These are phyloP conservation scores for Botrytis squamosa DNA, from an alignment of 2,329 filamentous ascomycete species.

Conservation along the genomic window DNA sequence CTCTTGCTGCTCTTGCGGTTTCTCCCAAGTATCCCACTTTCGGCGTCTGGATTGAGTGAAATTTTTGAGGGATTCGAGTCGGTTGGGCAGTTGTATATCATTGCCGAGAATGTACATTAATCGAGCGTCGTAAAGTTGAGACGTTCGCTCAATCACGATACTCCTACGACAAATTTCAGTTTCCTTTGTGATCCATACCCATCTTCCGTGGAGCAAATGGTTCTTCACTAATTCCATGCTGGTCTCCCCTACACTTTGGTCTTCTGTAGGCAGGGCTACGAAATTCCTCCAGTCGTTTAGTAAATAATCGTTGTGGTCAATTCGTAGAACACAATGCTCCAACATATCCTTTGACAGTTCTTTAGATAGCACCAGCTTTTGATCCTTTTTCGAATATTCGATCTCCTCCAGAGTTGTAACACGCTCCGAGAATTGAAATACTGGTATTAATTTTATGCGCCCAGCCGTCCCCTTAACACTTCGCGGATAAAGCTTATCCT, in stretches of 20 bases:
- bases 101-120: neutral
- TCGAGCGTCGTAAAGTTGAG: slow-evolving; percentile 1
- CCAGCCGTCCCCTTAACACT: neutral
- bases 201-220: slow-evolving; percentile 15
- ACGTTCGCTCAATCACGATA: slow-evolving; percentile 4
- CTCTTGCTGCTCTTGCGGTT: neutral
- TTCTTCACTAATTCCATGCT: neutral
- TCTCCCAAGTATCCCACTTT: neutral
- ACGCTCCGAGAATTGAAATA: slow-evolving; percentile 7
- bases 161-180: neutral
- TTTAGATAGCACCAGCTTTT: neutral
- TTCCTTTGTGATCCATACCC: slow-evolving; percentile 15
- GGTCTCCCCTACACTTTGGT: neutral
- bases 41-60: neutral
- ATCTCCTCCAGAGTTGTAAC: neutral
- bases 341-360: neutral
- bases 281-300: neutral
- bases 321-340: neutral
- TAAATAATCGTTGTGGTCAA: slow-evolving; percentile 12
- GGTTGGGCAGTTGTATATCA: neutral
- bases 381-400: neutral
- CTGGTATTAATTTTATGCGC: neutral
- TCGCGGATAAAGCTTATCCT: slow-evolving; percentile 1
- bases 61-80: neutral
- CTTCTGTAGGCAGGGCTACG: neutral